Evolutionary conservation across 257 asterid species (phyloP), one percentile per base, ranked within the genome.

Genomic region (Forsythia suspensa): DNA sequence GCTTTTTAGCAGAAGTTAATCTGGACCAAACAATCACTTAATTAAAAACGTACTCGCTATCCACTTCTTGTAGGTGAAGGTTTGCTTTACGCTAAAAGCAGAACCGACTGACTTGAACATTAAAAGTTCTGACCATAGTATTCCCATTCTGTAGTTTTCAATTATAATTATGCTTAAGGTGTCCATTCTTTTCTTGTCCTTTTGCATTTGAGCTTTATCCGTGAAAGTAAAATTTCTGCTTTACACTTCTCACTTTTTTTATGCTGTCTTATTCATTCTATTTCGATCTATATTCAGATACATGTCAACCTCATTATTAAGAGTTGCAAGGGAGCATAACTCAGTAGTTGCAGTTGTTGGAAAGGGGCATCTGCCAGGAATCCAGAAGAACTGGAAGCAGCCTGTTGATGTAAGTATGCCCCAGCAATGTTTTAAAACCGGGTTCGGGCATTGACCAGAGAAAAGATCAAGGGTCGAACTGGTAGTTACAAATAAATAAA

Each of bases 321-420:
- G 83, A 81, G 80, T 90, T 67, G 97, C 99, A 46, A n/a, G 91
- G n/a, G 89, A 92, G 85, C 93, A 92, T 81, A 90, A 84, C 70
- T 92, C 98, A 3, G 98, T 95, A 70, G 96, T 93, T 61, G 99
- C 98, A 40, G 98, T 93, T 48, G 97, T 95, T 73, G 99, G 99
- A 38, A 93, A 88, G 87, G 98, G 97, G 41, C 99, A 95, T 84
- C 86, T 92, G 24, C 85, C 91, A 8, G 99, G 98, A 81, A 92
- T 95, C 77, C 87, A 88, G 80, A 88, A 88, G 81, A 84, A 91
- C 87, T 95, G 97, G 98, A 78, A 86, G 82, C 97, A 91, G 80
- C 96, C 92, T n/a, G 85, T 95, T 66, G 92, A 90, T 81, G 99
- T 95, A 80, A 82, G 88, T 66, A 36, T n/a, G 65, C 67, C 44